Base-by-base conservation (phyloP, 2,329 filamentous ascomycete species). In the Alternaria ethzedia region DNA sequence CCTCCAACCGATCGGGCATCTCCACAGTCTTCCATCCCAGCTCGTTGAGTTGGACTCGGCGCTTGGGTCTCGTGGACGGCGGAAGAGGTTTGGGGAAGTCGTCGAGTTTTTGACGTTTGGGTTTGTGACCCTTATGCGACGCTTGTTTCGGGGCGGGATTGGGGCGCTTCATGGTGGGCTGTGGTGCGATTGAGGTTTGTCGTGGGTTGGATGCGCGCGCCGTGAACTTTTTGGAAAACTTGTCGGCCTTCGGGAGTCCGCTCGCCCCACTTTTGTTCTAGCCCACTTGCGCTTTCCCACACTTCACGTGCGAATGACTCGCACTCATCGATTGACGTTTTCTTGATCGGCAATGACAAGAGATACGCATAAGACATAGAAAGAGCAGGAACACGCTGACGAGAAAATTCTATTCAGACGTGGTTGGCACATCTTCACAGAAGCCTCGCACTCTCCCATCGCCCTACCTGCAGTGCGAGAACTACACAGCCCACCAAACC, bases 1-100 rank as follows among this genome's bases (percentile, higher is more conserved):
- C 93, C 49, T 95, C 89, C 71, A 94, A 85, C 75, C 91, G 89
- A 75, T 94, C 91, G 7, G 93, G 92, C 71, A 91, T 82, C 36
- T 83, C 77, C 4, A 96, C 88, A 20, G 88, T 84, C 65, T 86
- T 87, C 89, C 89, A 91, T 73, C 83, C 81, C 59, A 91, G 80
- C 43, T 86, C 82, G 63, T 89, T 84, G 32, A 87, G 72, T 41
- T 77, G 75, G 15, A 83, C 77, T 54, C 71, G 77, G 45, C 71
- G 69, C 51, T 72, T 78, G 20, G 71, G 59, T 36, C 70, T 73
- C n/a, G 64, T 60, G 8, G 58, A 57, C 10, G 67, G 12, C 2
- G 49, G 54, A 13, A 67, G 45, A 3, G 69, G 63, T 56, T 64
- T 67, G 0, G 63, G 44, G 43, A 69, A 46, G 15, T 70, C 67